These are phyloP conservation scores for Aspergillus thermomutatus DNA, from an alignment of 2,329 filamentous ascomycete species.

Conservation along the genomic window DNA sequence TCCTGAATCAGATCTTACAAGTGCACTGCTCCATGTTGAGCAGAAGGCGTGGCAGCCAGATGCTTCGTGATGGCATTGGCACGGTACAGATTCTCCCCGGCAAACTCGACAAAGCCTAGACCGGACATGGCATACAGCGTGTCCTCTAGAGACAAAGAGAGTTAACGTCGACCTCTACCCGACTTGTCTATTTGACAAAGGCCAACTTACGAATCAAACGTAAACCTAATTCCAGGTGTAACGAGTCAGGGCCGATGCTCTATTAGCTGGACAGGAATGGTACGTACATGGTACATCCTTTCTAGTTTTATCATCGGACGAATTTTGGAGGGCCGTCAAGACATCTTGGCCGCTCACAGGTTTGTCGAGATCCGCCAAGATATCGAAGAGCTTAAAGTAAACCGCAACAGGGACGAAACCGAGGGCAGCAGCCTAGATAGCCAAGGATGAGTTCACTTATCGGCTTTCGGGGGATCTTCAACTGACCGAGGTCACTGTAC, in stretches of 20 bases:
- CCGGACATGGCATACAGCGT: constrained; percentile 37
- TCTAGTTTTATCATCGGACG: constrained; percentile 4
- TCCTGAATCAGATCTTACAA: constrained; percentile 24
- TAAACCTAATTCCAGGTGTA: constrained; percentile 11
- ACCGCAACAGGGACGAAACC: constrained; percentile 38
- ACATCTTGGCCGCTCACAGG: constrained; percentile 28
- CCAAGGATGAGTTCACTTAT: too few species aligned
- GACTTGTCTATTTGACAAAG: background rate
- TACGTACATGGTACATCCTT: constrained; percentile 23
- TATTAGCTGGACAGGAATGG: too few species aligned
- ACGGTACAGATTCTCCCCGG: constrained; percentile 27
- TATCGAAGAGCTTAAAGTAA: constrained; percentile 33
- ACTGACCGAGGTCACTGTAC: too few species aligned
- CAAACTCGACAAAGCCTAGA: constrained; percentile 31
- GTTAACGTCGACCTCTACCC: too few species aligned
- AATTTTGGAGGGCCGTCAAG: constrained; percentile 19
- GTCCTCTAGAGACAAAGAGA: constrained; percentile 26
- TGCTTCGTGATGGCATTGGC: constrained; percentile 35
- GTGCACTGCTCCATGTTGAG: constrained; percentile 36
- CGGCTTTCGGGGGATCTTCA: too few species aligned
- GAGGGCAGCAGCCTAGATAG: constrained; percentile 29
- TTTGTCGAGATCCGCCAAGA: constrained; percentile 22
- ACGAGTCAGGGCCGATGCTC: background rate
- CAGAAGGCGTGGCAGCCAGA: constrained; percentile 32
- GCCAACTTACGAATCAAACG: constrained; percentile 21